Base-by-base conservation (phyloP, 805 yeast species). In the Pichia insulana region DNA sequence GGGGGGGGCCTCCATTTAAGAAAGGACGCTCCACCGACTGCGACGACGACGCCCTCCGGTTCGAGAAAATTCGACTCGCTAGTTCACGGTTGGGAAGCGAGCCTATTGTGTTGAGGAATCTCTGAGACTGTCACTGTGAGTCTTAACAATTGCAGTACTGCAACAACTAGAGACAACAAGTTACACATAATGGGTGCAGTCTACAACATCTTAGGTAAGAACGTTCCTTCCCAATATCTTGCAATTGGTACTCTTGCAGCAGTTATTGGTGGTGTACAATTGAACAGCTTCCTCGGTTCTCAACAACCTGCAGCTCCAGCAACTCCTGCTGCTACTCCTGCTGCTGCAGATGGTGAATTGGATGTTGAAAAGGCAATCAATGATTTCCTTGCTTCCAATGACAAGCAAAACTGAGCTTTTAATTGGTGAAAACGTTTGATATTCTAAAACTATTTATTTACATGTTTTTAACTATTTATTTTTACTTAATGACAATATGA, bases 131-230 rank as follows among this genome's bases (percentile, higher is more conserved):
- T 8, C 25, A 12, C 15, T 7, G 31, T 12, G 31, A 12, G 13
- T 28, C 13, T 4, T 28, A 6, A 28, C 31, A 28, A 11, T 15
- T 37, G 15, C 19, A 17, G 18, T 3, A n/a, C 18, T 6, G 13
- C 17, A 31, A 15, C 35, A 33, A 25, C 17, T 4, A 12, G 25
- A 13, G n/a, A 15, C 11, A 19, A 20, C n/a, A n/a, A 34, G 16
- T 20, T 10, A 25, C 8, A 15, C 17, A 52, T 20, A 61, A 87
- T 86, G 95, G 90, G 84, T 68, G 76, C 83, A 57, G 80, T 85
- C 62, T 89, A 89, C 75, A 70, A 69, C 51, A 83, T 89, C 58
- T 70, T 87, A 56, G 97, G 97, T 50, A 84, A 76, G 67, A 68
- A 82, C 51, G 79, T 88, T 55, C 87, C 76, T 56, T 75, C 97